Conservation (phyloP, 2,329 filamentous ascomycete genomes). For the Cladosporium colombiae region DNA sequence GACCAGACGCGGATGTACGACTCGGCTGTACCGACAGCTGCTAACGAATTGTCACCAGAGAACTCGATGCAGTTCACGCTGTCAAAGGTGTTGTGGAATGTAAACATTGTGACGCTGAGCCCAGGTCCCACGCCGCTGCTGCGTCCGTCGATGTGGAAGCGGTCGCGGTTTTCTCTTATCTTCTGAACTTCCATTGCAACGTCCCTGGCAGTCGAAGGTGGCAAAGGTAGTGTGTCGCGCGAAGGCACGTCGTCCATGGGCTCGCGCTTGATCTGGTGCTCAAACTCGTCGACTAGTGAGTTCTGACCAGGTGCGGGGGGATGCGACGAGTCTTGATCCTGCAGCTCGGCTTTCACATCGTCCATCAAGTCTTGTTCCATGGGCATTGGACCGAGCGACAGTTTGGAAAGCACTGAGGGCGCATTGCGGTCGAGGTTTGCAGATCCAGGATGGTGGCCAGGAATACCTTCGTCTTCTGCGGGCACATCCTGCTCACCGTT, state of each 20-base stretch:
- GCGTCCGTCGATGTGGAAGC: constrained; percentile 82
- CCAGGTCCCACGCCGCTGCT: constrained; percentile 81
- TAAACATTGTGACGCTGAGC: constrained; percentile 94
- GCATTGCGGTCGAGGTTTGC: constrained; percentile 61
- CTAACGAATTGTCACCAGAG: constrained; percentile 83
- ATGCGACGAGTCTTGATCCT: constrained; percentile 77
- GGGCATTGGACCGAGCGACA: constrained; percentile 79
- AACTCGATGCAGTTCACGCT: constrained; percentile 93
- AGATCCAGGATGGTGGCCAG: constrained; percentile 66
- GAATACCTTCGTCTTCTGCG: constrained; percentile 68
- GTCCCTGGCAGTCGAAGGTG: constrained; percentile 83
- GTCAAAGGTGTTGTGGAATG: constrained; percentile 94
- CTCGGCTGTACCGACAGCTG: constrained; percentile 86
- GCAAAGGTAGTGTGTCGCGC: constrained; percentile 78
- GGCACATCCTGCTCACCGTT: constrained; percentile 59
- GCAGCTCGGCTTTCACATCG: constrained; percentile 83
- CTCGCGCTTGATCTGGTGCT: constrained; percentile 83
- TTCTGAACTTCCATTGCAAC: constrained; percentile 94
- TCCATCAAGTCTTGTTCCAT: constrained; percentile 80
- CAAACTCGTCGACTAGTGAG: constrained; percentile 84
- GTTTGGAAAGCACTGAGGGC: constrained; percentile 57
- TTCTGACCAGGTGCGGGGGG: constrained; percentile 70
- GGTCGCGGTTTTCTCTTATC: constrained; percentile 86
- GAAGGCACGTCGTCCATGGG: constrained; percentile 81
- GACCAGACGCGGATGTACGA: constrained; percentile 97